These are phyloP conservation scores for Conidiobolus incongruus DNA, from an alignment of 371 early-diverging fungal species.

Conservation along the genomic window DNA sequence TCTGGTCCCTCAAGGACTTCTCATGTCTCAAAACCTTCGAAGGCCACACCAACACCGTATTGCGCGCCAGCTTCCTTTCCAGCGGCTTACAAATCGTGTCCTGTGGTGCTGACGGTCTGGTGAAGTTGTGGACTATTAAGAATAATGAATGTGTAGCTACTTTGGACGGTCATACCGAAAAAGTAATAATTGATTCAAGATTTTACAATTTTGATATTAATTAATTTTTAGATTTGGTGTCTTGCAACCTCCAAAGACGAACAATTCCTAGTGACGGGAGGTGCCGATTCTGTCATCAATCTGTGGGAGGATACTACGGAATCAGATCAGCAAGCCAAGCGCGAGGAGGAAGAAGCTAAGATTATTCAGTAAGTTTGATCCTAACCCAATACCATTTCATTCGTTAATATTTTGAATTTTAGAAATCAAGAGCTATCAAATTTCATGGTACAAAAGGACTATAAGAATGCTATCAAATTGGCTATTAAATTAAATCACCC, in stretches of 20 bases:
- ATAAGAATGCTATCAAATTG: constrained; percentile 73
- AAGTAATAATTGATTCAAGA: constrained; percentile 10
- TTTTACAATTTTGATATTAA: background rate
- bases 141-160: constrained; percentile 70
- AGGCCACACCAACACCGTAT: constrained; percentile 85
- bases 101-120: constrained; percentile 74
- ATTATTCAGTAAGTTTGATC: constrained; percentile 23
- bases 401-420: background rate
- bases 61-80: constrained; percentile 60
- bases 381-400: background rate
- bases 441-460: constrained; percentile 66
- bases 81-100: constrained; percentile 73
- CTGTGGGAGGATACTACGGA: constrained; percentile 82
- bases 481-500: constrained; percentile 81
- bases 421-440: constrained; percentile 82
- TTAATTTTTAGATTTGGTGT: constrained; percentile 43
- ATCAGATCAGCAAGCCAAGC: constrained; percentile 46
- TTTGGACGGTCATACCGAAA: constrained; percentile 82
- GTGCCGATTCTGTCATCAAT: constrained; percentile 72
- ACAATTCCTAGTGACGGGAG: constrained; percentile 55
- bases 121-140: constrained; percentile 89
- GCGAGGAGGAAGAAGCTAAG: constrained; percentile 36
- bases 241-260: constrained; percentile 52
- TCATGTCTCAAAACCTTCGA: constrained; percentile 86
- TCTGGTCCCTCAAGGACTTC: constrained; percentile 79